phyloP scores from a whole-genome alignment of 805 yeast species.

The Lipomyces orientalis region DNA sequence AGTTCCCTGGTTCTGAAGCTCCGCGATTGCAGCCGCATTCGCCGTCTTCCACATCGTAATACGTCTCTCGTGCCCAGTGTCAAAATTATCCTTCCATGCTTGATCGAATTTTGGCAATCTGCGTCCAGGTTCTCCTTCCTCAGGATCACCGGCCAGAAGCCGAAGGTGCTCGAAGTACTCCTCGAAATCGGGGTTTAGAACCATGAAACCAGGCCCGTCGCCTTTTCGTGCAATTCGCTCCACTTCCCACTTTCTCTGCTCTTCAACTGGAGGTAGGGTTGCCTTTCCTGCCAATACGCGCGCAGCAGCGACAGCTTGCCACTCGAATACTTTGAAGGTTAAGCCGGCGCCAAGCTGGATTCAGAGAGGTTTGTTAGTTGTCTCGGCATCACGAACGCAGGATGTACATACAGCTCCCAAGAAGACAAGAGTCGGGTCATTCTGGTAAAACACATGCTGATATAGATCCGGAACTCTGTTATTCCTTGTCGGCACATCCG shows the following conservation, averaged over 20 bases:
- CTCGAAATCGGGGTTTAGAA: slow-evolving; percentile 4
- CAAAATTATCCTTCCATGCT: neutral
- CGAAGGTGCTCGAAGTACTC: neutral
- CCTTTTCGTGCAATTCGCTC: neutral
- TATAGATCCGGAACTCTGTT: slow-evolving; percentile 1
- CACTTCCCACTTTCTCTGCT: slow-evolving; percentile 3
- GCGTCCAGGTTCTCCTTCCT: neutral
- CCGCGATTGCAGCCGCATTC: slow-evolving; percentile 3
- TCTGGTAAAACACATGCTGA: slow-evolving; percentile 1
- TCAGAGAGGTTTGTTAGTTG: neutral
- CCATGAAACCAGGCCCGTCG: slow-evolving; percentile 1
- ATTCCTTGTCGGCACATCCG: slow-evolving; percentile 2
- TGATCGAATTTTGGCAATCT: slow-evolving; percentile 1
- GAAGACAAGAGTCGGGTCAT: slow-evolving; percentile 1
- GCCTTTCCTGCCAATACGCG: slow-evolving; percentile 1
- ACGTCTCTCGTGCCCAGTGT: slow-evolving; percentile 2
- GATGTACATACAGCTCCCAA: slow-evolving; percentile 3
- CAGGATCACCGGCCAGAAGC: slow-evolving; percentile 1
- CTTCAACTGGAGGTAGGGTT: slow-evolving; percentile 2
- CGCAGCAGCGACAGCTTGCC: slow-evolving; percentile 1
- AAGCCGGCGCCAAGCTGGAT: slow-evolving; percentile 2
- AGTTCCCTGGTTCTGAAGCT: neutral
- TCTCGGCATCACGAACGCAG: neutral
- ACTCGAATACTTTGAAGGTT: slow-evolving; percentile 2
- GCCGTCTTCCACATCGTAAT: slow-evolving; percentile 2